Percentiles rank a stretch among this genome's conserved stretches.
Conservation (phyloP, 345 rosid species). For the Anastatica hierochuntica region DNA sequence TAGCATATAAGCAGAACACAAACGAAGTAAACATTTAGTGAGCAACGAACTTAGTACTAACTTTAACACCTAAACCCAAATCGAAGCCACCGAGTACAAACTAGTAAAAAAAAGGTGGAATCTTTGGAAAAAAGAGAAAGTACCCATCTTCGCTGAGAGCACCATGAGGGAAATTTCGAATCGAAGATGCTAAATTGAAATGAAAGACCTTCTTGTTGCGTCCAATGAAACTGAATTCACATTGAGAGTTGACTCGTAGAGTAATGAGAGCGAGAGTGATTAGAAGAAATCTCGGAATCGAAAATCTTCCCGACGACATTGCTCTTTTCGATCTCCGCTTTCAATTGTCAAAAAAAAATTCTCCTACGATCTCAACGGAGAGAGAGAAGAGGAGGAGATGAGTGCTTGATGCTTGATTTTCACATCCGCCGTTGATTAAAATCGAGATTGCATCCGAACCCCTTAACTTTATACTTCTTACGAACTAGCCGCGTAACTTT, state of each 20-base stretch:
- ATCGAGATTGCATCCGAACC: too few relatives aligned
- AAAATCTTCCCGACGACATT: slow-evolving; percentile 9
- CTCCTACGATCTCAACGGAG: slow-evolving; percentile 11
- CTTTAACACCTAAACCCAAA: too few relatives aligned
- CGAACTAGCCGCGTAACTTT: too few relatives aligned
- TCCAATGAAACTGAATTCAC: slow-evolving; percentile 52
- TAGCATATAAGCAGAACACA: background rate
- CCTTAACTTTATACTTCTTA: too few relatives aligned
- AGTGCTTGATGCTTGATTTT: too few relatives aligned
- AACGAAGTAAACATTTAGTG: too few relatives aligned
- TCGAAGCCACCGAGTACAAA: too few relatives aligned
- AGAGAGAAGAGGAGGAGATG: slow-evolving; percentile 1
- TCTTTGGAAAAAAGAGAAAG: slow-evolving; percentile 1
- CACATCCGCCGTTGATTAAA: too few relatives aligned
- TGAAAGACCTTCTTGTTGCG: slow-evolving; percentile 42
- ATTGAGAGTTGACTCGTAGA: slow-evolving; percentile 34
- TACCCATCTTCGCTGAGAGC: slow-evolving; percentile 98
- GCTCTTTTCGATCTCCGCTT: slow-evolving; percentile 2
- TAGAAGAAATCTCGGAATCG: slow-evolving; percentile 25
- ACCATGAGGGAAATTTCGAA: slow-evolving; percentile 67
- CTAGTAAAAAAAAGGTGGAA: background rate
- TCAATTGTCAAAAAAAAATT: too few relatives aligned
- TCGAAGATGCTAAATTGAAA: slow-evolving; percentile 67
- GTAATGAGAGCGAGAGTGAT: slow-evolving; percentile 20
- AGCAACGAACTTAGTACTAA: too few relatives aligned